These are phyloP conservation scores for Neurospora sp. DNA, from an alignment of 495 filamentous ascomycete genomes.

Conservation along the genomic window DNA sequence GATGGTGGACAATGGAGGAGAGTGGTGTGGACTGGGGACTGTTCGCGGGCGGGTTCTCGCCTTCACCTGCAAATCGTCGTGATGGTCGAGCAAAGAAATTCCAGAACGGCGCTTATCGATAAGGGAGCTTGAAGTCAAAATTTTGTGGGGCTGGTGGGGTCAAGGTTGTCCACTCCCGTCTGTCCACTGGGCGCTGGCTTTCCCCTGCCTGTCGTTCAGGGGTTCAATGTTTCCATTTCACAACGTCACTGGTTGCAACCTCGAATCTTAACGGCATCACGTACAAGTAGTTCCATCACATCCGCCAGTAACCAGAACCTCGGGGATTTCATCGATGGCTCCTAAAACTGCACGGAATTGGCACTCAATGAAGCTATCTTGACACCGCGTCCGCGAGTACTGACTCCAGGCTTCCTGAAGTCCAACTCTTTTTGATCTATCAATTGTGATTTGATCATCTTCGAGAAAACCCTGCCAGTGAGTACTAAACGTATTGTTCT, in stretches of 20 bases:
- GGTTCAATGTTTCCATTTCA: not conserved
- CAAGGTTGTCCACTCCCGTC: not conserved
- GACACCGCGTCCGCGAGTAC: too few relatives aligned
- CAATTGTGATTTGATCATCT: too few relatives aligned
- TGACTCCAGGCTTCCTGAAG: too few relatives aligned
- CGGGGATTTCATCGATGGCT: too few relatives aligned
- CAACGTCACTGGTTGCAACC: not conserved
- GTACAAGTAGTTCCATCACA: too few relatives aligned
- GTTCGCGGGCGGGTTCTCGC: not conserved
- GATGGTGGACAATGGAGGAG: not conserved
- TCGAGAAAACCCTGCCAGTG: too few relatives aligned
- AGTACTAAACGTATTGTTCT: too few relatives aligned
- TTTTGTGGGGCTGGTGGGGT: not conserved
- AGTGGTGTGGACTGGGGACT: not conserved
- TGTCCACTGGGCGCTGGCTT: not conserved
- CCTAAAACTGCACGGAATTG: too few relatives aligned
- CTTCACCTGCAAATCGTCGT: not conserved
- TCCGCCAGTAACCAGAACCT: too few relatives aligned
- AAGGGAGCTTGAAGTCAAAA: not conserved
- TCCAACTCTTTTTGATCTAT: too few relatives aligned
- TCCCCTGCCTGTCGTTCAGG: not conserved
- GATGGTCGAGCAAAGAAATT: slow-evolving; percentile 11
- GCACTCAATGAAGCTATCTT: too few relatives aligned
- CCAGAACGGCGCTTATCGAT: slow-evolving; percentile 9
- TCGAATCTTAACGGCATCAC: too few relatives aligned